Evolutionary conservation across 1,284 basidiomycete species (phyloP).

Genomic region (Stygiomarasmius scandens): DNA sequence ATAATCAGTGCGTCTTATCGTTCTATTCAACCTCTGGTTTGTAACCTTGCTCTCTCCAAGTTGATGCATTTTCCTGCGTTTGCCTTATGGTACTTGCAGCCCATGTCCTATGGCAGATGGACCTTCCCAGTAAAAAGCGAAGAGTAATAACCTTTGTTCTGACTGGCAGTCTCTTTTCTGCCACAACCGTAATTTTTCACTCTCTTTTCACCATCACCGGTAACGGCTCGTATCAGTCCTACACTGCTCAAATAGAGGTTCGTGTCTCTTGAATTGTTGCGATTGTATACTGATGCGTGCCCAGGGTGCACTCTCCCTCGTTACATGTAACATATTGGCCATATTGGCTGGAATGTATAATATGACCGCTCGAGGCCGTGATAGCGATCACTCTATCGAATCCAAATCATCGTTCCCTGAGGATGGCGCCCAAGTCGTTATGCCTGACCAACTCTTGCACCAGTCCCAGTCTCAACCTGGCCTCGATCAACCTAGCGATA

Average conservation of each 20-base stretch:
- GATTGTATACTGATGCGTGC: not conserved
- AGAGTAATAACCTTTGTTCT: slow-evolving; percentile 19
- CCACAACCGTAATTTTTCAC: slow-evolving; percentile 17
- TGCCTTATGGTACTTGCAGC: not conserved
- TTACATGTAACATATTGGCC: slow-evolving; percentile 26
- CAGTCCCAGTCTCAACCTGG: no score
- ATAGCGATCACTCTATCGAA: no score
- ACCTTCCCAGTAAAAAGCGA: slow-evolving; percentile 18
- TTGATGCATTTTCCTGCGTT: not conserved
- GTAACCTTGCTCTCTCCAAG: not conserved
- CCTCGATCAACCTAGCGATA: no score
- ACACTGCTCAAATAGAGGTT: slow-evolving; percentile 19
- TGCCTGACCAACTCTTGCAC: no score
- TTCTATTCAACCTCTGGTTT: not conserved
- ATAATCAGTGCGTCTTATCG: not conserved
- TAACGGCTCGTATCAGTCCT: slow-evolving; percentile 2
- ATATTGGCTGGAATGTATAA: slow-evolving; percentile 23
- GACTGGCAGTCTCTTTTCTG: slow-evolving; percentile 18
- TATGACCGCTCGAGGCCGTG: no score
- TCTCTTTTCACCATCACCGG: slow-evolving; percentile 14
- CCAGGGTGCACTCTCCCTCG: slow-evolving; percentile 21
- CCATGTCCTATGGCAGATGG: slow-evolving; percentile 21
- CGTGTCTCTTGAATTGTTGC: not conserved
- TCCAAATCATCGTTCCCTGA: no score
- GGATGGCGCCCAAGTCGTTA: no score